phyloP scores from a whole-genome alignment of 768 basidiomycete genomes.

The Tulasnella sp. region DNA sequence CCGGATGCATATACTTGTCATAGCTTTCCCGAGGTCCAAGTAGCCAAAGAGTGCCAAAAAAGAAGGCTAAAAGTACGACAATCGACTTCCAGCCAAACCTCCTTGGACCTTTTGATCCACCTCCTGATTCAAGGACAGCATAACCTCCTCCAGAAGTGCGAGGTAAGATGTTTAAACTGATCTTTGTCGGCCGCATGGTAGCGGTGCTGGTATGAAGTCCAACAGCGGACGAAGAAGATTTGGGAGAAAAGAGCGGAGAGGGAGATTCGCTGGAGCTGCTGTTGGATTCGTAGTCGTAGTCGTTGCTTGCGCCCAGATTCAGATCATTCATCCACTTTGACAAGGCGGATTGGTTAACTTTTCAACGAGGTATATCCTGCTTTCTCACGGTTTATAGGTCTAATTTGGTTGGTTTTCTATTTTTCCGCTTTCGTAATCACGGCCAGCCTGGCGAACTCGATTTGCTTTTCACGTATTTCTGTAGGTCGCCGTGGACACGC shows the following conservation, averaged over 20 bases:
- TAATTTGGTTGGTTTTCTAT: too few relatives aligned
- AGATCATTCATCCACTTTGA: too few relatives aligned
- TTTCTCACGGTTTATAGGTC: too few relatives aligned
- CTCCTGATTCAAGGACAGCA: background rate
- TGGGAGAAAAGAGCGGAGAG: conserved; percentile 4
- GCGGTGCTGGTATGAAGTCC: background rate
- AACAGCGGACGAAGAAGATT: conserved; percentile 1
- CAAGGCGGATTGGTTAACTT: too few relatives aligned
- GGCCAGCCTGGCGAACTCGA: too few relatives aligned
- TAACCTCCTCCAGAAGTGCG: conserved; percentile 4
- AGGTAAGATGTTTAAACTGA: conserved; percentile 15
- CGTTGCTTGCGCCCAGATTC: too few relatives aligned
- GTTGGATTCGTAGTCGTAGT: too few relatives aligned
- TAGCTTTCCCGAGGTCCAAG: conserved; percentile 1
- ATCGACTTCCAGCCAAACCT: conserved; percentile 7
- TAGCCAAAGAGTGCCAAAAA: conserved; percentile 10
- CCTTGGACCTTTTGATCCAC: background rate
- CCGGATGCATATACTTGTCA: background rate
- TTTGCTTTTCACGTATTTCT: too few relatives aligned
- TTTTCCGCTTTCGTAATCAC: too few relatives aligned
- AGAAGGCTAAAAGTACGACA: conserved; percentile 1
- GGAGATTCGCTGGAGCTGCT: conserved; percentile 12
- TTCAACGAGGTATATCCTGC: too few relatives aligned
- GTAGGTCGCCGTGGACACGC: too few relatives aligned
- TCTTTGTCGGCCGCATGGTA: conserved; percentile 12